Conservation (phyloP, 768 basidiomycete genomes). For the Leccinellum rugosiceps region DNA sequence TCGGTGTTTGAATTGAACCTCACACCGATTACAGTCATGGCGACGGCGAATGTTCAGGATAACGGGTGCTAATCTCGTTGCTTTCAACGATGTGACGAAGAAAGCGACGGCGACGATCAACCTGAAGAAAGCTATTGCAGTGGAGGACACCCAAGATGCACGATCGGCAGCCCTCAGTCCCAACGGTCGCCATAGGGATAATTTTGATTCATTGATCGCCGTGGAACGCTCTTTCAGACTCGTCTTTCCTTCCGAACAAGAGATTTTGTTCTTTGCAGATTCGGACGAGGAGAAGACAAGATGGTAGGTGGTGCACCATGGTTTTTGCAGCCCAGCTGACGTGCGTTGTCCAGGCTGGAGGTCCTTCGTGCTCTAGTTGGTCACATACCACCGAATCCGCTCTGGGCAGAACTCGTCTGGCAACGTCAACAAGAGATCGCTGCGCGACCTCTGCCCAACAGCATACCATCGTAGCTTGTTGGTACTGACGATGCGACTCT, state of each 20-base stretch:
- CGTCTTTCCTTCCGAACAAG: conserved; percentile 70
- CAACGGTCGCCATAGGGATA: conserved; percentile 43
- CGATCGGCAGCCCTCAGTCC: conserved; percentile 47
- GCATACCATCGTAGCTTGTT: not conserved
- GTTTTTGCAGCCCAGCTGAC: not conserved
- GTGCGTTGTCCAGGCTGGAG: conserved; percentile 60
- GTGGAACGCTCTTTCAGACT: conserved; percentile 85
- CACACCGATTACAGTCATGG: conserved; percentile 54
- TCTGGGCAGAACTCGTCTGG: conserved; percentile 93
- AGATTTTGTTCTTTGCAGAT: conserved; percentile 90
- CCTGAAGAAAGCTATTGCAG: conserved; percentile 72
- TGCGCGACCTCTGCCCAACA: conserved; percentile 12
- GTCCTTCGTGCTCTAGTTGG: conserved; percentile 82
- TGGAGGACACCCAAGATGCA: conserved; percentile 73
- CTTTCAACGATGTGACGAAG: conserved; percentile 92
- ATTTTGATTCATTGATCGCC: conserved; percentile 62
- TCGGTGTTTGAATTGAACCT: not conserved
- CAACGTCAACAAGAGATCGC: conserved; percentile 60
- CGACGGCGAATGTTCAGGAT: conserved; percentile 80
- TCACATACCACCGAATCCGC: conserved; percentile 85
- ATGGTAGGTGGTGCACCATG: conserved; percentile 55
- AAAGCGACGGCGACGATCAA: conserved; percentile 88
- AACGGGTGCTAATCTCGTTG: conserved; percentile 81
- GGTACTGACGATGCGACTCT: not conserved
- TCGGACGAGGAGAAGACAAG: conserved; percentile 80